Base-by-base conservation (phyloP, 179 eudicot genomes). In the Gypsophila paniculata region DNA sequence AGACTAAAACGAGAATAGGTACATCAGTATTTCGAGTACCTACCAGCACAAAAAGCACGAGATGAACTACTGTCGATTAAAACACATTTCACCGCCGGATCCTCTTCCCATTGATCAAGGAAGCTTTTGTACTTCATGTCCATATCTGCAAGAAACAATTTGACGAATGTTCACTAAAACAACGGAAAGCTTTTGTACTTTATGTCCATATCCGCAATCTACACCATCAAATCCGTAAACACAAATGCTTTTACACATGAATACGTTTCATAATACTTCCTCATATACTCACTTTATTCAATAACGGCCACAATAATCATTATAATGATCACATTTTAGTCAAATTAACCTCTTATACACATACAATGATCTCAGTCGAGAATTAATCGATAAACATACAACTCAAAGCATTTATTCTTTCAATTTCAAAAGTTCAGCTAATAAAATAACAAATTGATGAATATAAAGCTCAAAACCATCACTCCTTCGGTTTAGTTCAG, bases 1-100 rank as follows among this genome's bases (percentile, higher is more conserved):
- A 55, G 69, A 14, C 15, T 17, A 22, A 26, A 58, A 51, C 60
- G 12, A 11, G 22, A 64, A 18, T 19, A 66, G 23, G 52, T 29
- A 64, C 58, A 34, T 55, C 15, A 14, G 70, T 64, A 42, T 59
- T 69, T 53, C 61, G 38, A 62, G 19, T 32, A 36, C 21, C 72
- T 74, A 90, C 97, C 97, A 81, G 94, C 97, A 77, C 89, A 91
- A 57, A 91, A 91, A 65, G 97, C 93, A 39, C 96, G 96, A 36
- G 96, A 70, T 29, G 94, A 85, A 76, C 97, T 85, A 74, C 97
- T 75, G 76, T 91, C 83, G 65, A 90, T 80, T 54, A 90, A 61
- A 65, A 91, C 93, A 73, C 93, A 91, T 77, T 90, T 91, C 74
- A 91, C 97, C 29, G 73, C 87, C 17, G 96, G 96, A 69, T 91